Conservation (phyloP, 2,329 filamentous ascomycete species). For the Lachnellula cervina region DNA sequence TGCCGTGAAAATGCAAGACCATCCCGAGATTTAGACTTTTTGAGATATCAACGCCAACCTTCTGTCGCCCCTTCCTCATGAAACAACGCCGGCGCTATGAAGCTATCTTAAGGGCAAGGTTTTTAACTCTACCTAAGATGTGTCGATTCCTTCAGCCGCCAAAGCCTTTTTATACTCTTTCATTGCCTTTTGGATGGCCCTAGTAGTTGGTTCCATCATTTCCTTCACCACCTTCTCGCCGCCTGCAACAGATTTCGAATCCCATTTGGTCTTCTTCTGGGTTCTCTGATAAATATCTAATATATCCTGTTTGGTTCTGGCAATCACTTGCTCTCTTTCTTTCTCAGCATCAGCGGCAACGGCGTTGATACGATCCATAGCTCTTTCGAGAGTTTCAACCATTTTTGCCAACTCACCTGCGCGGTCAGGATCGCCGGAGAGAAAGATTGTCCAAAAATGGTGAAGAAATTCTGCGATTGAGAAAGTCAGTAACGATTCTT, state of each 20-base stretch:
- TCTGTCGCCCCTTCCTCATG: slow-evolving; percentile 12
- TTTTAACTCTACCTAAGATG: slow-evolving; percentile 9
- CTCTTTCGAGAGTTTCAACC: slow-evolving; percentile 74
- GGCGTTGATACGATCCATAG: slow-evolving; percentile 71
- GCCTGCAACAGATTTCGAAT: slow-evolving; percentile 63
- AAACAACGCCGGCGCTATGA: slow-evolving; percentile 28
- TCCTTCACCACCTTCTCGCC: slow-evolving; percentile 71
- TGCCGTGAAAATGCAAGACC: slow-evolving; percentile 1
- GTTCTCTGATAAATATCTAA: slow-evolving; percentile 67
- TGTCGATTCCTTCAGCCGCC: slow-evolving; percentile 48
- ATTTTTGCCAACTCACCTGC: slow-evolving; percentile 77
- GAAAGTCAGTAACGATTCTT: not conserved
- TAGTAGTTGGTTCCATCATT: slow-evolving; percentile 69
- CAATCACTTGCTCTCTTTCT: slow-evolving; percentile 63
- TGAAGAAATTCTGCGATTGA: slow-evolving; percentile 70
- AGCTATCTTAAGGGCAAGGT: not conserved
- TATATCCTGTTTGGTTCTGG: slow-evolving; percentile 63
- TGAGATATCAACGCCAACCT: slow-evolving; percentile 1
- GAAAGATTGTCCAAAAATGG: slow-evolving; percentile 91
- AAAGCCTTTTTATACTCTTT: slow-evolving; percentile 68
- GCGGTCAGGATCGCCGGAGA: slow-evolving; percentile 79
- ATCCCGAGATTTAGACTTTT: not conserved
- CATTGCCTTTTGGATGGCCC: slow-evolving; percentile 65
- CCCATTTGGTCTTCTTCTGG: slow-evolving; percentile 67
- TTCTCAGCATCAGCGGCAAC: slow-evolving; percentile 76